phyloP scores from a whole-genome alignment of 2,329 filamentous ascomycete species.

The Tolypocladium inflatum region DNA sequence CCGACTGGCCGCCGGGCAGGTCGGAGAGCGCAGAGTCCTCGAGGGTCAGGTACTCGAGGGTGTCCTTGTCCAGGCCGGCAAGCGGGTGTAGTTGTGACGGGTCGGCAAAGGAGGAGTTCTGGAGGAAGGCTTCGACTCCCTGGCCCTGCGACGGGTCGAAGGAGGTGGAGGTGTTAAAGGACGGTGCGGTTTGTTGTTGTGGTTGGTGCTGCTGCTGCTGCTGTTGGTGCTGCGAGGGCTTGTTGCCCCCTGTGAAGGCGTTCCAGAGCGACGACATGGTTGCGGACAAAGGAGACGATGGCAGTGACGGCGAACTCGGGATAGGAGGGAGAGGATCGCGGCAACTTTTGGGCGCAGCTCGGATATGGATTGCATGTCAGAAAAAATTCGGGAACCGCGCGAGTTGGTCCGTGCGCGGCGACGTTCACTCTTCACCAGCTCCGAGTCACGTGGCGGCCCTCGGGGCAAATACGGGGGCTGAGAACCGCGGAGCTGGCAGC shows the following conservation, averaged over 20 bases:
- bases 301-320: conserved; percentile 4
- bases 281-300: conserved; percentile 5
- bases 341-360: neutral
- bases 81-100: conserved; percentile 85
- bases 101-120: conserved; percentile 68
- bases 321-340: conserved; percentile 4
- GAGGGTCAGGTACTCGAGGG: conserved; percentile 87
- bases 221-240: conserved; percentile 30
- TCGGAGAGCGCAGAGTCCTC: conserved; percentile 86
- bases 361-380: conserved; percentile 4
- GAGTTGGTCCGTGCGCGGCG: conserved; percentile 13
- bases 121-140: conserved; percentile 82
- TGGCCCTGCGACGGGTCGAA: conserved; percentile 67
- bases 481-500: neutral
- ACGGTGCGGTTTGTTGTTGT: conserved; percentile 13
- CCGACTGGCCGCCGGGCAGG: conserved; percentile 75
- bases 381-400: conserved; percentile 20
- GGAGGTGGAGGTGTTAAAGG: conserved; percentile 35
- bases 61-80: conserved; percentile 84
- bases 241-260: conserved; percentile 51
- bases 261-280: conserved; percentile 52
- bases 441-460: conserved; percentile 3
- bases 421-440: neutral
- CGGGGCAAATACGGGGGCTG: neutral
- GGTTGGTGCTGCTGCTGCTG: conserved; percentile 20